These are phyloP conservation scores for Xylariales sp. DNA, from an alignment of 2,329 filamentous ascomycete genomes.

Conservation along the genomic window DNA sequence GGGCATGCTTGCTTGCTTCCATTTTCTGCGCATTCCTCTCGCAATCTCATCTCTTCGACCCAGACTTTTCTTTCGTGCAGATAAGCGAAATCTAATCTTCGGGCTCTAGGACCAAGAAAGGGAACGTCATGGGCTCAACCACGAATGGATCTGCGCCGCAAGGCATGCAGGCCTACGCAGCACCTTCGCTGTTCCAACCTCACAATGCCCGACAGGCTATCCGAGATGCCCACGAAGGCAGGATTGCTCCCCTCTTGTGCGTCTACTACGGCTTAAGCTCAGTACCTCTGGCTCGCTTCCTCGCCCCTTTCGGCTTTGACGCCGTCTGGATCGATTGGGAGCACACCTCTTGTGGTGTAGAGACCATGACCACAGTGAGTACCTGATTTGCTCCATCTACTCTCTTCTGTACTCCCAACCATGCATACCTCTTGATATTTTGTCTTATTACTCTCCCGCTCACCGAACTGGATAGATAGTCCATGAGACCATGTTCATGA, in stretches of 20 bases:
- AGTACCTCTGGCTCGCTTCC: slow-evolving; percentile 32
- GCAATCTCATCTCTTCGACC: too few relatives aligned
- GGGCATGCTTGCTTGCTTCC: too few relatives aligned
- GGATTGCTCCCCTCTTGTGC: slow-evolving; percentile 37
- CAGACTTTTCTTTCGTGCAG: too few relatives aligned
- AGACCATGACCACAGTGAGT: slow-evolving; percentile 36
- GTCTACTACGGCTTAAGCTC: slow-evolving; percentile 37
- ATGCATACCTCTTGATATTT: too few relatives aligned
- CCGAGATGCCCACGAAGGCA: slow-evolving; percentile 39
- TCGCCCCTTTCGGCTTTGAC: slow-evolving; percentile 39
- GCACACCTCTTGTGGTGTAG: slow-evolving; percentile 38
- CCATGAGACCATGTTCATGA: slow-evolving; percentile 41
- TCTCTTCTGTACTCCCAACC: too few relatives aligned
- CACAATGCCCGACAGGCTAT: slow-evolving; percentile 39
- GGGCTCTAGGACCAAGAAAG: too few relatives aligned
- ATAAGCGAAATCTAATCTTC: too few relatives aligned
- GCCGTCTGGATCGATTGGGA: slow-evolving; percentile 44
- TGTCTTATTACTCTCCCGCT: neutral
- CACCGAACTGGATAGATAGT: slow-evolving; percentile 31
- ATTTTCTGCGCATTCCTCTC: too few relatives aligned
- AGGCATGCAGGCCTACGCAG: slow-evolving; percentile 37
- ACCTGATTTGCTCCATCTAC: too few relatives aligned
- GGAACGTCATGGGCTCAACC: too few relatives aligned
- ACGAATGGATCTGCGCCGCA: too few relatives aligned
- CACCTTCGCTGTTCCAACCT: slow-evolving; percentile 41